Percentiles rank a stretch among this genome's conserved stretches.
phyloP scores from a whole-genome alignment of 805 yeast species.

The Barnettozyma sp. region DNA sequence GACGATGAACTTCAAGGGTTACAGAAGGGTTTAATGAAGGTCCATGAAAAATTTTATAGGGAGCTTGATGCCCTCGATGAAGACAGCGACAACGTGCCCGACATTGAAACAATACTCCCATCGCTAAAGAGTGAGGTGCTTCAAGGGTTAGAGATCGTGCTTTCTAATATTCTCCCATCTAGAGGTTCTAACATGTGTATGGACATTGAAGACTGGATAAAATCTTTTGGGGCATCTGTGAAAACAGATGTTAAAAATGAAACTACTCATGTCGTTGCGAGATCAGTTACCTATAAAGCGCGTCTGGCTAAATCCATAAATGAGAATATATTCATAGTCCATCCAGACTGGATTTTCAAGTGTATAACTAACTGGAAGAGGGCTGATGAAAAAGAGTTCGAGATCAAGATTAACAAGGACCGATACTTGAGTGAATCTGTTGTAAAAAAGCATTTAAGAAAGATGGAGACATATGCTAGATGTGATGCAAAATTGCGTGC shows the following conservation, averaged over 20 bases:
- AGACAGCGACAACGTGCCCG: slow-evolving; percentile 41
- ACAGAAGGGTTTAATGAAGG: slow-evolving; percentile 50
- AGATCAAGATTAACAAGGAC: slow-evolving; percentile 44
- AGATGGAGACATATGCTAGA: no score
- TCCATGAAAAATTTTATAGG: slow-evolving; percentile 64
- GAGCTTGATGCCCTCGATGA: slow-evolving; percentile 22
- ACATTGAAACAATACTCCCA: slow-evolving; percentile 66
- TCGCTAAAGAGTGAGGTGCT: slow-evolving; percentile 64
- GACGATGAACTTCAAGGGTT: slow-evolving; percentile 69
- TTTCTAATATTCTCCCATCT: slow-evolving; percentile 88
- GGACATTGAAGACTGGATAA: slow-evolving; percentile 88
- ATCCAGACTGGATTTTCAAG: slow-evolving; percentile 87
- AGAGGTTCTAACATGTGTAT: slow-evolving; percentile 66
- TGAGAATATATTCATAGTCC: slow-evolving; percentile 66
- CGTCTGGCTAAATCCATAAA: slow-evolving; percentile 61
- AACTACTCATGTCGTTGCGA: slow-evolving; percentile 86
- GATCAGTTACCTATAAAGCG: slow-evolving; percentile 77
- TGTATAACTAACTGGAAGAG: slow-evolving; percentile 75
- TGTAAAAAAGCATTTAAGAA: no score
- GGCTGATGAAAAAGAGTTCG: slow-evolving; percentile 54
- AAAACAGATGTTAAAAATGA: slow-evolving; percentile 59
- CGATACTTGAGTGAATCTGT: slow-evolving; percentile 36
- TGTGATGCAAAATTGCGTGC: no score
- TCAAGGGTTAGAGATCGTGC: slow-evolving; percentile 59
- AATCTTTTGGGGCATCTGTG: slow-evolving; percentile 84